These are phyloP conservation scores for Medicago arabica DNA, from an alignment of 306 rosid genomes.

Conservation along the genomic window DNA sequence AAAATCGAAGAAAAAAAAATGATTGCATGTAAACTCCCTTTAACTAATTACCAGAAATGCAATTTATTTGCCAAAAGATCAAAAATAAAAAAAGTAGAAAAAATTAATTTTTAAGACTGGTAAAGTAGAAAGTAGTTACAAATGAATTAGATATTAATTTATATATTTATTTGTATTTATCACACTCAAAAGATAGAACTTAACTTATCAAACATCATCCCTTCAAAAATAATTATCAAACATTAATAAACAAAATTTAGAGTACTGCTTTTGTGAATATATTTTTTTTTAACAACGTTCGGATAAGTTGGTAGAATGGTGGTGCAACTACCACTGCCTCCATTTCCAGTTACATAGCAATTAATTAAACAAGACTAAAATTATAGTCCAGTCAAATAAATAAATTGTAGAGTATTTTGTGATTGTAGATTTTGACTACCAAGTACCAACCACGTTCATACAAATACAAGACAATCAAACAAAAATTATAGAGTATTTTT, in stretches of 20 bases:
- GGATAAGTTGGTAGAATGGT: constrained; percentile 13
- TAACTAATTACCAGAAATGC: no score
- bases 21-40: no score
- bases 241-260: neutral
- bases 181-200: neutral
- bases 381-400: neutral
- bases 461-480: neutral
- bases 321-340: constrained; percentile 5
- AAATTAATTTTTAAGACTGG: no score
- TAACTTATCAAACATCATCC: no score
- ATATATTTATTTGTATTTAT: no score
- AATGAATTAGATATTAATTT: no score
- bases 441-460: constrained; percentile 32
- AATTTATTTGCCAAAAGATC: no score
- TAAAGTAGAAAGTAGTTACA: no score
- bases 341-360: neutral
- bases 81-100: no score
- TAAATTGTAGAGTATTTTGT: neutral
- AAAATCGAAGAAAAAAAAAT: no score
- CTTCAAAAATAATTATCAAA: neutral
- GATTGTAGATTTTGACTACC: neutral
- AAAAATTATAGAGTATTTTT: neutral
- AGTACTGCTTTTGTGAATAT: neutral
- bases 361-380: neutral
- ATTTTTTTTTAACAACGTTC: neutral